Percentiles rank a stretch among this genome's conserved stretches.
Evolutionary conservation across 495 filamentous ascomycete genomes (phyloP).

Genomic region (Aspergillus diversus): DNA sequence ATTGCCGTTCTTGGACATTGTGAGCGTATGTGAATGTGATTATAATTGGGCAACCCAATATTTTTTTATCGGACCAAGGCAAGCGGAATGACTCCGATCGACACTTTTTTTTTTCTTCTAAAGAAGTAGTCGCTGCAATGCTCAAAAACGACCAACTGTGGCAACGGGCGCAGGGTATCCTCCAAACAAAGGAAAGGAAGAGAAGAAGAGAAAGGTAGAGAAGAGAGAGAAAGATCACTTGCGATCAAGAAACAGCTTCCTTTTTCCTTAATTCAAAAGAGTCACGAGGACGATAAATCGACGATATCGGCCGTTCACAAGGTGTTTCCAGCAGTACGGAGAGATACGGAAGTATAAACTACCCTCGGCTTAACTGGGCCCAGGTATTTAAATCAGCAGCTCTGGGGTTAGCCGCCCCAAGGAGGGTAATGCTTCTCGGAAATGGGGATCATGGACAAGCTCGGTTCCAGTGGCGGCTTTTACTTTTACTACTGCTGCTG

Average conservation of each 20-base stretch:
- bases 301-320: conserved; percentile 32
- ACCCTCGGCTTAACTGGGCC: conserved; percentile 25
- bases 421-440: conserved; percentile 23
- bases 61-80: conserved; percentile 17
- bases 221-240: conserved; percentile 17
- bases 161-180: background rate
- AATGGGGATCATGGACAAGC: conserved; percentile 29
- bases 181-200: conserved; percentile 7
- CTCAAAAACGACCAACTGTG: conserved; percentile 20
- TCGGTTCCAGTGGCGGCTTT: conserved; percentile 39
- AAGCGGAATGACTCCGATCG: background rate
- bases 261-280: conserved; percentile 20
- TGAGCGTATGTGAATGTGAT: conserved; percentile 26
- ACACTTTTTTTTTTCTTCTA: background rate
- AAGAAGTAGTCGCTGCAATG: conserved; percentile 12
- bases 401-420: conserved; percentile 9
- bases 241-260: background rate
- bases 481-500: conserved; percentile 7
- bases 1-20: conserved; percentile 70
- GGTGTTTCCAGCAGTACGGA: conserved; percentile 22
- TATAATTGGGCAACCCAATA: conserved; percentile 3
- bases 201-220: conserved; percentile 12
- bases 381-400: conserved; percentile 19
- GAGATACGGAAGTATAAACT: conserved; percentile 37
- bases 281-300: conserved; percentile 13